A percentile compares a stretch with the other conserved stretches of the same genome.
phyloP scores from a whole-genome alignment of 2,329 filamentous ascomycete genomes.

The Huntiella moniliformis region DNA sequence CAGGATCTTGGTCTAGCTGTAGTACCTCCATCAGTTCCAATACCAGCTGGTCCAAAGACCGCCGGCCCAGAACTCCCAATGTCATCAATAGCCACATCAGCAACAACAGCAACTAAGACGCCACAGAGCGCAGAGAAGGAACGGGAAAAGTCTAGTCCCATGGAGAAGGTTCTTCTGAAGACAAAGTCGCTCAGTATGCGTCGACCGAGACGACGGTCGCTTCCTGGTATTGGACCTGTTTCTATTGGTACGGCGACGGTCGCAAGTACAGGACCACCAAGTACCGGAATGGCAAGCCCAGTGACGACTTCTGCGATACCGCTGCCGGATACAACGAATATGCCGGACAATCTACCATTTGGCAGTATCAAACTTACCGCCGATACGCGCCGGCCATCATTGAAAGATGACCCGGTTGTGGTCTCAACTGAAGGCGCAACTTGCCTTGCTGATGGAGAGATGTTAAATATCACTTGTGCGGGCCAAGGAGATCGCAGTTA shows the following conservation, averaged over 20 bases:
- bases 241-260: neutral
- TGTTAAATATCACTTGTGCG: neutral
- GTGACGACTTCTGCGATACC: neutral
- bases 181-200: slow-evolving; percentile 2
- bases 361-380: too few species aligned
- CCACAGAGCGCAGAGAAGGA: neutral
- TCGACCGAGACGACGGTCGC: neutral
- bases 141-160: neutral
- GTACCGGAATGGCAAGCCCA: neutral
- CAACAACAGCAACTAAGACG: neutral
- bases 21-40: neutral
- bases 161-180: slow-evolving; percentile 1
- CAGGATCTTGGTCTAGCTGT: neutral
- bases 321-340: neutral
- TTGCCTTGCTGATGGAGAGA: neutral
- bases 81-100: neutral
- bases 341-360: neutral
- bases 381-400: too few species aligned
- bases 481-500: slow-evolving; percentile 1
- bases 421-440: too few species aligned
- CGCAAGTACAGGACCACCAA: neutral
- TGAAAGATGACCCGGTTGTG: too few species aligned
- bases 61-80: neutral
- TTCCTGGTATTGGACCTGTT: neutral
- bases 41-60: neutral